Base-by-base conservation (phyloP, 2,329 filamentous ascomycete genomes). In the Colletotrichum lindemuthianum region DNA sequence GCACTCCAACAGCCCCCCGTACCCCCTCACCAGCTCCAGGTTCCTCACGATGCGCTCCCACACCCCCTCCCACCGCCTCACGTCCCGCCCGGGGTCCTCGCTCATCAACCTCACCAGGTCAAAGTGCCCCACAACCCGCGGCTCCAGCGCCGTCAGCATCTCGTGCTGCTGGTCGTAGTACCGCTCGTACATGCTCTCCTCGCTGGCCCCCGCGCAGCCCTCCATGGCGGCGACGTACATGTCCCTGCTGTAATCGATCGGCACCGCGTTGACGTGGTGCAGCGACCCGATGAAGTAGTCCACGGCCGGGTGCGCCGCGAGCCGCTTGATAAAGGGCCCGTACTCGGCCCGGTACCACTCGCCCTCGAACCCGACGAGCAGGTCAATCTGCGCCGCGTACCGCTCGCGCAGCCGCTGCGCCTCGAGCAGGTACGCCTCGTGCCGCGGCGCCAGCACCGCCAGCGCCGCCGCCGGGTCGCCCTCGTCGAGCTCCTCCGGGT, bases 201-300 rank as follows among this genome's bases (percentile, higher is more conserved):
- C 92, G 0, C 83, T 56, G 80, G 88, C 60, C 0, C 72, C 71
- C n/a, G 78, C 72, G 9, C 24, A 24, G 24, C 78, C 75, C 9
- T 81, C 76, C 47, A 88, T 80, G n/a, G 92, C 92, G 13, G 80
- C 76, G 16, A 82, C 79, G 74, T 96, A 98, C 74, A 86, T 84
- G 0, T 81, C 78, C 6, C 77, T 78, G 78, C 96, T 90, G 75
- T 91, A 97, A 81, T 99, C 96, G 72, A 99, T 97, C 7, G 96
- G 94, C 47, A 95, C 83, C 13, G 89, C 89, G 72, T 92, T 88
- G 8, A 94, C 91, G 77, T 99, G 96, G 79, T 99, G 96, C 52
- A 98, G 85, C 1, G 92, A 96, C 63, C 96, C 96, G 73, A 99
- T 85, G 80, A 97, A 97, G 78, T 96, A 92, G 78, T 98, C 95